Percentiles rank a stretch among this genome's conserved stretches.
Evolutionary conservation across 495 filamentous ascomycete genomes (phyloP).

Genomic region (Talaromyces nanjingensis): DNA sequence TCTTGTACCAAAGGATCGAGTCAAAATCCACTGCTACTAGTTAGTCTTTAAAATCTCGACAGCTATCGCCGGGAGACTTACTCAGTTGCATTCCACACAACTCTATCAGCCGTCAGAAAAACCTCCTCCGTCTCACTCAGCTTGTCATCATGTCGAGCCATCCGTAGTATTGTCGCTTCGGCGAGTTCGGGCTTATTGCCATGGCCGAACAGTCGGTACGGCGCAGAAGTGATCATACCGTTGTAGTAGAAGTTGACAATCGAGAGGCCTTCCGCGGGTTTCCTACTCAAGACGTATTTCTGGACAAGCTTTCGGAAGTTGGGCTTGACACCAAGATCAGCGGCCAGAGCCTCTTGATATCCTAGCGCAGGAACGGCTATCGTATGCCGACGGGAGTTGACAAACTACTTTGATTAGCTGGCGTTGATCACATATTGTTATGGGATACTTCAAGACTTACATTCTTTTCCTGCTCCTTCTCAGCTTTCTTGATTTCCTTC

Average conservation of each 20-base stretch:
- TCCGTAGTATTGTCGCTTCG: conserved; percentile 12
- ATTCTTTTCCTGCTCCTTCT: conserved; percentile 9
- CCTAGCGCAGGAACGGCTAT: conserved; percentile 8
- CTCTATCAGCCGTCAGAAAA: conserved; percentile 3
- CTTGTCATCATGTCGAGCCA: conserved; percentile 11
- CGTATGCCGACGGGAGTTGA: conserved; percentile 15
- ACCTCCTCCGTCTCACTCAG: conserved; percentile 14
- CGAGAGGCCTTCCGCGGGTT: conserved; percentile 7
- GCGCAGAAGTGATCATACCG: conserved; percentile 14
- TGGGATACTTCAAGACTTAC: conserved; percentile 1
- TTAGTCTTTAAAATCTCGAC: not conserved
- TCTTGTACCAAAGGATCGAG: not conserved
- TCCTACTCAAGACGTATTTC: conserved; percentile 9
- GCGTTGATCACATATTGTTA: not conserved
- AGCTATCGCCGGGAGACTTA: not conserved
- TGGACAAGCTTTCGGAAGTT: conserved; percentile 11
- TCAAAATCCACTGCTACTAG: not conserved
- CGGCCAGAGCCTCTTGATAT: conserved; percentile 14
- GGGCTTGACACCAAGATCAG: conserved; percentile 13
- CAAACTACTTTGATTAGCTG: conserved; percentile 3
- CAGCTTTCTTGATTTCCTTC: conserved; percentile 7
- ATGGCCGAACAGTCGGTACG: conserved; percentile 17
- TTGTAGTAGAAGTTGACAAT: conserved; percentile 16
- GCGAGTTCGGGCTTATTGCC: conserved; percentile 13
- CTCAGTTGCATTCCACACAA: not conserved